Evolutionary conservation across 2,329 filamentous ascomycete genomes (phyloP).

Genomic region (Chaetomiaceae sp.): DNA sequence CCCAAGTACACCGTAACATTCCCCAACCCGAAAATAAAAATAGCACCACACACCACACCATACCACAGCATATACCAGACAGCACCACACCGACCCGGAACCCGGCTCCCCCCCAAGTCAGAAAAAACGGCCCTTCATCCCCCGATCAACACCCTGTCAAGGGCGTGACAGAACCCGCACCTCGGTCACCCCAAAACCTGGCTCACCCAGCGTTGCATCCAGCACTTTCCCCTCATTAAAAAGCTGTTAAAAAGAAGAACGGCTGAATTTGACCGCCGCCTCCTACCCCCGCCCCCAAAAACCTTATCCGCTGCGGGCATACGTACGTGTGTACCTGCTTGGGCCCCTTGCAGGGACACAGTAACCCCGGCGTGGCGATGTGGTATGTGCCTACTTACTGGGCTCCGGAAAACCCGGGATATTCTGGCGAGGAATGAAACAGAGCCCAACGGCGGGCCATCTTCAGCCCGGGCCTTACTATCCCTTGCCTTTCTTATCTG

Average conservation of each 20-base stretch:
- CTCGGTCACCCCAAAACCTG: not conserved
- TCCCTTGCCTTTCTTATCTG: too few species aligned
- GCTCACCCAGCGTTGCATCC: not conserved
- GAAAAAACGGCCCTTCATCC: not conserved
- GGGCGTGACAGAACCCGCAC: too few species aligned
- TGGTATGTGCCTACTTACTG: too few species aligned
- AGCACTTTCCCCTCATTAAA: not conserved
- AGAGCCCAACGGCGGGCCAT: not conserved
- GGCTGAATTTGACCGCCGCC: slow-evolving; percentile 2
- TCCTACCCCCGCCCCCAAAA: too few species aligned
- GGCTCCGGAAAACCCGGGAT: too few species aligned
- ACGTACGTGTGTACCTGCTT: too few species aligned
- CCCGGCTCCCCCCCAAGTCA: not conserved
- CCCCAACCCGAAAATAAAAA: slow-evolving; percentile 4
- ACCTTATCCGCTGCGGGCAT: not conserved
- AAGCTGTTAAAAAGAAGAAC: not conserved
- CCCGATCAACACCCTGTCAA: not conserved
- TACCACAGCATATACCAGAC: too few species aligned
- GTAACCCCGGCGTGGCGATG: not conserved
- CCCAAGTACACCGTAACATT: too few species aligned
- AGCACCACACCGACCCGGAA: slow-evolving; percentile 1
- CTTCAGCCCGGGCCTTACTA: too few species aligned
- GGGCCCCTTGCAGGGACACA: not conserved
- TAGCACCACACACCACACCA: too few species aligned
- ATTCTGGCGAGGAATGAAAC: not conserved